These are phyloP conservation scores for Crithidia fasciculata DNA, from an alignment of 208 protist species.

Conservation along the genomic window DNA sequence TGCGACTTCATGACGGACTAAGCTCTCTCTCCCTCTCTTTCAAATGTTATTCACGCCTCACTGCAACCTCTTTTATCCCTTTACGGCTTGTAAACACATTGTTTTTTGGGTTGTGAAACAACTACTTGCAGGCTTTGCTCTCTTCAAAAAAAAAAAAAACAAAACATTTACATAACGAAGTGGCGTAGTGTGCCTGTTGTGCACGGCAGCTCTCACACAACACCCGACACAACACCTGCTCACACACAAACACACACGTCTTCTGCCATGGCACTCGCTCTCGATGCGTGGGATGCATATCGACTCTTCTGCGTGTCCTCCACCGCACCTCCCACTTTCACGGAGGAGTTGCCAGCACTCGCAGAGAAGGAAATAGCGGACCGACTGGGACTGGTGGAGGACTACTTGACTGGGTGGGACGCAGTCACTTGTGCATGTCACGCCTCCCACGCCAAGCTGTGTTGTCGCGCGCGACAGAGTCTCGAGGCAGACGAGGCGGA, in stretches of 20 bases:
- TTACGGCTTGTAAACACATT: too few relatives aligned
- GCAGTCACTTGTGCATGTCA: slow-evolving; percentile 8
- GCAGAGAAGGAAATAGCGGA: slow-evolving; percentile 37
- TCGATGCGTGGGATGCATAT: slow-evolving; percentile 42
- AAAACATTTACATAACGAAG: too few relatives aligned
- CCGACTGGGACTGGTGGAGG: slow-evolving; percentile 48
- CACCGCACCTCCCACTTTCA: not conserved
- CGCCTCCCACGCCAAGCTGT: not conserved
- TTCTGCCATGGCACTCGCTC: not conserved
- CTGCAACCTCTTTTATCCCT: too few relatives aligned
- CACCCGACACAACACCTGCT: not conserved
- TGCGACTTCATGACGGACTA: too few relatives aligned
- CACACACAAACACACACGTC: not conserved
- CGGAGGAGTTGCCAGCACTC: not conserved
- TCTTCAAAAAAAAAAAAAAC: too few relatives aligned
- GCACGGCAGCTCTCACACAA: too few relatives aligned
- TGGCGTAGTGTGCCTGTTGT: too few relatives aligned
- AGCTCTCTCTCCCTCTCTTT: too few relatives aligned
- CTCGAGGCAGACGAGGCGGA: slow-evolving; percentile 49
- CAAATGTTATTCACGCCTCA: too few relatives aligned
- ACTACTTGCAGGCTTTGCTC: too few relatives aligned
- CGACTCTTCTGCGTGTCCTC: slow-evolving; percentile 28
- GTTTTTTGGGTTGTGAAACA: too few relatives aligned
- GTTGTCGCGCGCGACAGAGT: slow-evolving; percentile 3
- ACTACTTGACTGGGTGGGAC: slow-evolving; percentile 36